Percentiles rank a stretch among this genome's conserved stretches.
Evolutionary conservation across 331 rosid species (phyloP).

Genomic region (Stylosanthes scabra): DNA sequence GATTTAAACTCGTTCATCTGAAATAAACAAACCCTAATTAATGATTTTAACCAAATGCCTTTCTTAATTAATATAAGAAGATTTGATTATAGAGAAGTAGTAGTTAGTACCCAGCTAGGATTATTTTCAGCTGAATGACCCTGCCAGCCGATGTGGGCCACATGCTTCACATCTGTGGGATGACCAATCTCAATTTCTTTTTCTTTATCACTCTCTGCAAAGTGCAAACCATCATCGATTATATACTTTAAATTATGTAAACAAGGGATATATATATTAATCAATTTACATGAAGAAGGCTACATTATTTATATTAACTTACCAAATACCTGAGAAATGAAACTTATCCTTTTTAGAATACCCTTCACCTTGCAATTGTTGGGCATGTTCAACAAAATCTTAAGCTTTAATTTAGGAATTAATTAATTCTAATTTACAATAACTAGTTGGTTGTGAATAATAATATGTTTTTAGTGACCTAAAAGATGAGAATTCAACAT

Average conservation of each 20-base stretch:
- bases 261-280: no score
- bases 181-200: slow-evolving; percentile 76
- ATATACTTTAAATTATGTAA: neutral
- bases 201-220: slow-evolving; percentile 67
- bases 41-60: neutral
- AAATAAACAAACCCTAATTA: slow-evolving; percentile 28
- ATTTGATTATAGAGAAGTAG: no score
- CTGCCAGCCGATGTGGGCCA: slow-evolving; percentile 93
- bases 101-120: slow-evolving; percentile 96
- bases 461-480: slow-evolving; percentile 32
- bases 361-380: slow-evolving; percentile 75
- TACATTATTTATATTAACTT: slow-evolving; percentile 37
- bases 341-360: slow-evolving; percentile 76
- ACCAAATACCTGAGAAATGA: slow-evolving; percentile 89
- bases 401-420: slow-evolving; percentile 2
- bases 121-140: slow-evolving; percentile 69
- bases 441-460: slow-evolving; percentile 1
- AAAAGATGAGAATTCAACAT: slow-evolving; percentile 16
- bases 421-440: neutral
- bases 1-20: slow-evolving; percentile 77
- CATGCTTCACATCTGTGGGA: slow-evolving; percentile 97
- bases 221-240: neutral
- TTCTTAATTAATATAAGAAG: no score
- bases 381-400: slow-evolving; percentile 53
- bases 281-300: neutral